Evolutionary conservation across 768 basidiomycete species (phyloP).

Genomic region (Strobilomyces echinocephalus): DNA sequence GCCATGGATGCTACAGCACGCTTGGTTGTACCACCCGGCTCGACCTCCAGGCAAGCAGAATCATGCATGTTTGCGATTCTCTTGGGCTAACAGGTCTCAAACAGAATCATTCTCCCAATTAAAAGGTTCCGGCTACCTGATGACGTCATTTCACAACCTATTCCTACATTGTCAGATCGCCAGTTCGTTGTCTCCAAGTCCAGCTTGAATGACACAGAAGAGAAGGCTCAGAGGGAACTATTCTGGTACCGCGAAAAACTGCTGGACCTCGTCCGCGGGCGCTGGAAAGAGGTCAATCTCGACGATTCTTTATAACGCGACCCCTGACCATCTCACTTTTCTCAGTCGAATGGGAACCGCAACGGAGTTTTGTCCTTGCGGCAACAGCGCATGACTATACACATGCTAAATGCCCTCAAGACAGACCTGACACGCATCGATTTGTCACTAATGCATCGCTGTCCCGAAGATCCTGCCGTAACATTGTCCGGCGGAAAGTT

Average conservation of each 20-base stretch:
- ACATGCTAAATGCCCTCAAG: slow-evolving; percentile 75
- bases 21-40: slow-evolving; percentile 79
- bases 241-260: slow-evolving; percentile 97
- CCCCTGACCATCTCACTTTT: neutral
- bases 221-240: slow-evolving; percentile 64
- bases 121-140: slow-evolving; percentile 62
- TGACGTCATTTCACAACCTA: slow-evolving; percentile 54
- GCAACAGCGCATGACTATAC: slow-evolving; percentile 67
- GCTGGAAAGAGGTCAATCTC: slow-evolving; percentile 77
- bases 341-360: slow-evolving; percentile 73
- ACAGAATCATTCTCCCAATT: slow-evolving; percentile 66
- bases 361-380: slow-evolving; percentile 74
- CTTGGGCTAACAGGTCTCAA: slow-evolving; percentile 5
- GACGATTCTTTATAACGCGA: neutral
- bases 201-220: slow-evolving; percentile 52
- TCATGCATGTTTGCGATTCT: neutral
- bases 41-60: slow-evolving; percentile 64
- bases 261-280: slow-evolving; percentile 59
- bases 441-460: slow-evolving; percentile 43
- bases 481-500: slow-evolving; percentile 36
- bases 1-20: slow-evolving; percentile 38
- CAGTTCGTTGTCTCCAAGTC: slow-evolving; percentile 88
- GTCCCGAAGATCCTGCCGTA: slow-evolving; percentile 15
- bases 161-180: slow-evolving; percentile 81
- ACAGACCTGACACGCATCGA: slow-evolving; percentile 60